Conservation (phyloP, 2,329 filamentous ascomycete species). For the Alternaria triticina region DNA sequence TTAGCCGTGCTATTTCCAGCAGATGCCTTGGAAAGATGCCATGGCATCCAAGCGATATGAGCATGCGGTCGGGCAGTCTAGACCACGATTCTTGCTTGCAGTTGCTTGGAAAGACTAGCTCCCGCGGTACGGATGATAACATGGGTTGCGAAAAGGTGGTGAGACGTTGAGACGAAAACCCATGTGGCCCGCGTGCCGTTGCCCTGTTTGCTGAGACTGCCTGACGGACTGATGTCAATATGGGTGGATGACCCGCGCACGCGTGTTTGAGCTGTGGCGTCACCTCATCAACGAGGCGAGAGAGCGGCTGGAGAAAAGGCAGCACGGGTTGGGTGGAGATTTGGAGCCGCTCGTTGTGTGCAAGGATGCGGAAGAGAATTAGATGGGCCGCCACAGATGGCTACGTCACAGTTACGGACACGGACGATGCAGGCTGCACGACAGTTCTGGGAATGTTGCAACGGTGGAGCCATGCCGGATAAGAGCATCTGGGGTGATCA, state of each 20-base stretch:
- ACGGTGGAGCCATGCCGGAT: neutral
- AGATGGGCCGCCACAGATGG: slow-evolving; percentile 5
- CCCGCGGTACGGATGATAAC: neutral
- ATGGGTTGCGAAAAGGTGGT: slow-evolving; percentile 2
- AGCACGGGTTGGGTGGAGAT: neutral
- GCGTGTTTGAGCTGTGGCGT: slow-evolving; percentile 8
- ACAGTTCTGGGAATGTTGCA: neutral
- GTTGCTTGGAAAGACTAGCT: neutral
- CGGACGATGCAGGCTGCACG: neutral
- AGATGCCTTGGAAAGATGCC: neutral
- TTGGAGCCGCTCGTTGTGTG: neutral
- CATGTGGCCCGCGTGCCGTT: neutral
- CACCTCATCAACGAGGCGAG: neutral
- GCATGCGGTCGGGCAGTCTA: neutral
- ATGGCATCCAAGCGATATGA: neutral
- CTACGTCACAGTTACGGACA: slow-evolving; percentile 13
- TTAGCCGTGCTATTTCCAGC: neutral
- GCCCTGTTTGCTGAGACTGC: slow-evolving; percentile 7
- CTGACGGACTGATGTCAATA: neutral
- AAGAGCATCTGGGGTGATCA: neutral
- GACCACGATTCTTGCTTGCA: neutral
- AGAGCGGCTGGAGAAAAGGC: neutral
- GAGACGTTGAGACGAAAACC: neutral
- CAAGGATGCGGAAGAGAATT: neutral
- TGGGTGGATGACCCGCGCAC: neutral